phyloP scores from a whole-genome alignment of 768 basidiomycete species.

The Russula vinacea region DNA sequence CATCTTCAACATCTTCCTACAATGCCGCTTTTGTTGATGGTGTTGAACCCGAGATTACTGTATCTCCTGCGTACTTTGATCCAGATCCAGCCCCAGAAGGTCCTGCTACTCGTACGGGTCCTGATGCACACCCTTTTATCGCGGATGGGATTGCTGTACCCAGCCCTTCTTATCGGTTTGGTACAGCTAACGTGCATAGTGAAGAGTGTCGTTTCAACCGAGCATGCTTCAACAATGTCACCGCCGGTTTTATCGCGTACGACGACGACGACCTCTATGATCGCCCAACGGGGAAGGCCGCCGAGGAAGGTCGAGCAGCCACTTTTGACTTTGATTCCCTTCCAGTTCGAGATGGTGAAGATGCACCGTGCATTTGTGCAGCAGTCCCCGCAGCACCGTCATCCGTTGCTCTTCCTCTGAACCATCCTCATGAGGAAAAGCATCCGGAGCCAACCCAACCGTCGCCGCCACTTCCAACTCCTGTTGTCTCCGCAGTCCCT shows the following conservation, averaged over 20 bases:
- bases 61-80: slow-evolving; percentile 47
- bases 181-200: slow-evolving; percentile 22
- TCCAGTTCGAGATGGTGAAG: slow-evolving; percentile 32
- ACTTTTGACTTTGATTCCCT: slow-evolving; percentile 40
- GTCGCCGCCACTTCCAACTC: background rate
- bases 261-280: slow-evolving; percentile 32
- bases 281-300: slow-evolving; percentile 14
- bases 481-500: background rate
- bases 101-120: slow-evolving; percentile 43
- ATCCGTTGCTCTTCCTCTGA: slow-evolving; percentile 29
- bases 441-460: background rate
- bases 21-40: slow-evolving; percentile 15
- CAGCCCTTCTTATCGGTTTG: slow-evolving; percentile 21
- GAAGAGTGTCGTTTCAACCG: slow-evolving; percentile 31
- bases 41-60: slow-evolving; percentile 28
- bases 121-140: slow-evolving; percentile 35
- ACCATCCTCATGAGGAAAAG: slow-evolving; percentile 12
- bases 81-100: slow-evolving; percentile 46
- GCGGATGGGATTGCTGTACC: slow-evolving; percentile 22
- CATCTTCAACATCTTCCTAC: slow-evolving; percentile 22
- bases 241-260: slow-evolving; percentile 38
- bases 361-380: slow-evolving; percentile 24
- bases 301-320: slow-evolving; percentile 27
- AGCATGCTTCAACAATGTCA: slow-evolving; percentile 29
- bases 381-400: slow-evolving; percentile 27